A percentile compares a stretch with the other conserved stretches of the same genome.
phyloP scores from a whole-genome alignment of 306 rosid genomes.

The Trifolium dubium region DNA sequence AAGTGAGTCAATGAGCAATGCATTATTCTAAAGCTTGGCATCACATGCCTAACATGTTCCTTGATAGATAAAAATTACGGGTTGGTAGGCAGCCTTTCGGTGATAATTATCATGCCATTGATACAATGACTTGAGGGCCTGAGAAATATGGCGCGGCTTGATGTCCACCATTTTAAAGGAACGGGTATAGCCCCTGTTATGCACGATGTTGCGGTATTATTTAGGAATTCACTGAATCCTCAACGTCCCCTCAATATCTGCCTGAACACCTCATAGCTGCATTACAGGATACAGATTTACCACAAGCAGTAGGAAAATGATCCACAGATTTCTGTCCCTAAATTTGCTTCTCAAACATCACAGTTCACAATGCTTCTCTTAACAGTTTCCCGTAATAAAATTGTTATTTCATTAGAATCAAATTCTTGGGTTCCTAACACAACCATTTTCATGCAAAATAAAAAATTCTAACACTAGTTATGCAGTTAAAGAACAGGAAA shows the following conservation, averaged over 20 bases:
- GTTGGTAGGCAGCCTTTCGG: not conserved
- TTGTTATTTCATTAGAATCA: no score
- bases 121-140: not conserved
- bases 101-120: constrained; percentile 10
- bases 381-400: not conserved
- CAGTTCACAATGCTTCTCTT: constrained; percentile 5
- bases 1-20: not conserved
- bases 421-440: no score
- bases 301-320: constrained; percentile 14
- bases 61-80: not conserved
- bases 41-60: not conserved
- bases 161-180: not conserved
- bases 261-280: not conserved
- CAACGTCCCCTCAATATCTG: not conserved
- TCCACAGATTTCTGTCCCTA: not conserved
- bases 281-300: constrained; percentile 4
- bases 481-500: constrained; percentile 22
- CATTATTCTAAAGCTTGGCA: not conserved
- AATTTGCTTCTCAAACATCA: not conserved
- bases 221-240: not conserved
- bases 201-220: not conserved
- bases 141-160: not conserved
- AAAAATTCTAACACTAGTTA: not conserved
- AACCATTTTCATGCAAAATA: not conserved
- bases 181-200: not conserved